Evolutionary conservation across 805 yeast genomes (phyloP).

Genomic region (Teunomyces panamensis): DNA sequence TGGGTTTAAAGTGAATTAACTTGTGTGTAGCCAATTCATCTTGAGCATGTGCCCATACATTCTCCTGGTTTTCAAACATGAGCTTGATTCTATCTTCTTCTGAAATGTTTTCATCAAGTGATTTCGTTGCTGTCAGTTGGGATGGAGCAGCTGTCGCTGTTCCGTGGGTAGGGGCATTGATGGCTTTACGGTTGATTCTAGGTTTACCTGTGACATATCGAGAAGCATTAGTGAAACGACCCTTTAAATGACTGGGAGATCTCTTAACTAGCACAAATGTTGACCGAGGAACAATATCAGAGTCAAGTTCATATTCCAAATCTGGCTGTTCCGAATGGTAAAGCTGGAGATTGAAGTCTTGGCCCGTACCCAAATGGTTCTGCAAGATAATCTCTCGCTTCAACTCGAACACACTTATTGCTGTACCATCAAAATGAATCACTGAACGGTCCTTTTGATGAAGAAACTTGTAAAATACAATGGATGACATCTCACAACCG

Average conservation of each 20-base stretch:
- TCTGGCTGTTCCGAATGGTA: constrained; percentile 57
- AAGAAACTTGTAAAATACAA: constrained; percentile 79
- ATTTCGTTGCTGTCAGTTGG: constrained; percentile 7
- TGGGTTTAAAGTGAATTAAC: constrained; percentile 59
- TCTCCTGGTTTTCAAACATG: constrained; percentile 91
- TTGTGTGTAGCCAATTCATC: constrained; percentile 84
- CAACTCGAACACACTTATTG: constrained; percentile 89
- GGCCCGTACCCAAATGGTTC: constrained; percentile 78
- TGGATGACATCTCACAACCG: constrained; percentile 63
- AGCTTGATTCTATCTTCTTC: constrained; percentile 88
- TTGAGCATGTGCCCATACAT: constrained; percentile 94
- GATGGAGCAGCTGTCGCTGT: constrained; percentile 8
- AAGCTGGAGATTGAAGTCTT: constrained; percentile 74
- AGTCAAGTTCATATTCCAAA: constrained; percentile 80
- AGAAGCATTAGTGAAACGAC: constrained; percentile 45
- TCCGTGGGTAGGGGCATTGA: constrained; percentile 20
- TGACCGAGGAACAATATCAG: constrained; percentile 87
- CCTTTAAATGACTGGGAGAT: constrained; percentile 58
- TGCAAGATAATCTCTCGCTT: constrained; percentile 84
- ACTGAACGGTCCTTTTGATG: constrained; percentile 81
- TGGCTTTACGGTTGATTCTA: constrained; percentile 40
- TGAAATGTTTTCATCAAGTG: constrained; percentile 44
- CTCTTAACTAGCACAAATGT: constrained; percentile 78
- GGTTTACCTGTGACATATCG: constrained; percentile 76
- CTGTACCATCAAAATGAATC: constrained; percentile 92